Conservation (phyloP, 2,329 filamentous ascomycete species). For the Aphanocladium album region DNA sequence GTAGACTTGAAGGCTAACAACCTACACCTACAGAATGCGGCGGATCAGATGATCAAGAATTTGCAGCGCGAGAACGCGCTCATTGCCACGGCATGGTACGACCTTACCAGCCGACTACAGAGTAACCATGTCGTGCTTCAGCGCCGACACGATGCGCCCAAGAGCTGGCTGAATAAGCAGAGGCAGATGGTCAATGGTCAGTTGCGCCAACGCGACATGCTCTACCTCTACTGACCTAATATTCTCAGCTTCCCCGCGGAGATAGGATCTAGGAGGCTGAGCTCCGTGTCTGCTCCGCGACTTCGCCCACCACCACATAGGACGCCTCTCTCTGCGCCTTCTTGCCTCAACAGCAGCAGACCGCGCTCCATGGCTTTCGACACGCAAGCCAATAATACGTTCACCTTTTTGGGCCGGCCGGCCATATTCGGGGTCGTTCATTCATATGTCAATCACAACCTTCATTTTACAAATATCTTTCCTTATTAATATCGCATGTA, state of each 20-base stretch:
- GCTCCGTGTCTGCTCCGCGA: constrained; percentile 13
- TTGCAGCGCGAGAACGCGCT: constrained; percentile 73
- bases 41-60: constrained; percentile 57
- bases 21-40: constrained; percentile 35
- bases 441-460: neutral
- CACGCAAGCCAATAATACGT: neutral
- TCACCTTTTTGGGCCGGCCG: too few relatives aligned
- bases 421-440: neutral
- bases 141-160: constrained; percentile 66
- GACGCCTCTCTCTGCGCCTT: neutral
- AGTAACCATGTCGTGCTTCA: constrained; percentile 79
- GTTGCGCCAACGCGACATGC: constrained; percentile 38
- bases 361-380: too few relatives aligned
- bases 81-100: constrained; percentile 82
- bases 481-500: neutral
- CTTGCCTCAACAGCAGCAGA: neutral
- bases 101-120: constrained; percentile 71
- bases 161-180: constrained; percentile 83
- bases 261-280: constrained; percentile 37
- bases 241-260: constrained; percentile 41
- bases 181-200: constrained; percentile 63
- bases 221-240: constrained; percentile 38
- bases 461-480: neutral
- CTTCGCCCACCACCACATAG: neutral
- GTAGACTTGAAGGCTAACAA: neutral